phyloP scores from a whole-genome alignment of 805 yeast species.

The Cyberlindnera misumaiensis region DNA sequence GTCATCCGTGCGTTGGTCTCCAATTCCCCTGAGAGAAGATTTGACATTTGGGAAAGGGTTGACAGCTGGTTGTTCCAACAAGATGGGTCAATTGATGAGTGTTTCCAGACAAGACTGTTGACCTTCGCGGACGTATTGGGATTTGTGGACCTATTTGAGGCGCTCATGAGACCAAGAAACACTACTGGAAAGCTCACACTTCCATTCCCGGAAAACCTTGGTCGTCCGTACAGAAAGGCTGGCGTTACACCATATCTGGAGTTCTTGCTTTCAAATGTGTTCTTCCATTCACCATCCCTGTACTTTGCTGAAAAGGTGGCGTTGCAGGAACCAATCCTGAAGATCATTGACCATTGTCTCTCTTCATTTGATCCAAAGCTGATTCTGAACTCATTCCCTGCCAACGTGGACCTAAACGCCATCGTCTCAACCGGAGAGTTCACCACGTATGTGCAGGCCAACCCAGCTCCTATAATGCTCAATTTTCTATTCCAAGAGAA shows the following conservation, averaged over 20 bases:
- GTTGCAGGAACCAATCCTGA: constrained; percentile 49
- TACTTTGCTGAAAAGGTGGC: constrained; percentile 28
- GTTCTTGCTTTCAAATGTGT: constrained; percentile 59
- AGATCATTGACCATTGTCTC: constrained; percentile 42
- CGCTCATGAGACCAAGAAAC: constrained; percentile 24
- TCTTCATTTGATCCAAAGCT: constrained; percentile 46
- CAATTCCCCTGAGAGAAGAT: constrained; percentile 33
- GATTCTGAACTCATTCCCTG: constrained; percentile 45
- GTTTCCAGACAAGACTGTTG: constrained; percentile 39
- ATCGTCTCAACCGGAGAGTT: constrained; percentile 40
- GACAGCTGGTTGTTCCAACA: constrained; percentile 60
- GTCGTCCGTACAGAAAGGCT: constrained; percentile 48
- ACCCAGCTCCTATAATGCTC: constrained; percentile 63
- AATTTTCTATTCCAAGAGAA: constrained; percentile 56
- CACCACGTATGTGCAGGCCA: constrained; percentile 47
- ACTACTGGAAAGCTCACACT: constrained; percentile 34
- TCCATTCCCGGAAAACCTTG: constrained; percentile 59
- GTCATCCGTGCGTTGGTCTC: constrained; percentile 54
- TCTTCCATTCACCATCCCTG: constrained; percentile 43
- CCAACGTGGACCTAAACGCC: constrained; percentile 42
- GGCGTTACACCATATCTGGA: constrained; percentile 83
- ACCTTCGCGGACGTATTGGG: constrained; percentile 53
- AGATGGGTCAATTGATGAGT: constrained; percentile 32
- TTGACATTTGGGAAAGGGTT: constrained; percentile 56
- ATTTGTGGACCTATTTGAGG: constrained; percentile 46